These are phyloP conservation scores for Ophiostoma sp. DNA, from an alignment of 2,329 filamentous ascomycete species.

Conservation along the genomic window DNA sequence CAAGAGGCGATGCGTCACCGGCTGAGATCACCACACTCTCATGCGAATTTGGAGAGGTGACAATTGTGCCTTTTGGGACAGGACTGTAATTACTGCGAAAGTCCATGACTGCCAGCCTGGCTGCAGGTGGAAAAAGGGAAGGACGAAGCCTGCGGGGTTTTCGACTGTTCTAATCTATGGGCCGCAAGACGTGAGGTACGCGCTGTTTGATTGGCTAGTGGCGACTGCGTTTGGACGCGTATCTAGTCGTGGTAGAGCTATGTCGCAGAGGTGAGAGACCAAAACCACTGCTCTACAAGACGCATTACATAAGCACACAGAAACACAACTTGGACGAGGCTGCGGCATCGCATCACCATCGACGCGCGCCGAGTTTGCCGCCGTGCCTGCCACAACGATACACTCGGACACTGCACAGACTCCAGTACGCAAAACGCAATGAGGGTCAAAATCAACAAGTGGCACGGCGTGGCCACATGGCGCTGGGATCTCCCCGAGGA, in stretches of 20 bases:
- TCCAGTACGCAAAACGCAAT: conserved; percentile 43
- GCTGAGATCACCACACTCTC: conserved; percentile 9
- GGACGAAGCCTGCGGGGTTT: conserved; percentile 22
- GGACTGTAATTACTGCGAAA: not conserved
- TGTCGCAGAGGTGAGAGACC: not conserved
- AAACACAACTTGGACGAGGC: not conserved
- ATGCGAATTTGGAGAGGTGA: not conserved
- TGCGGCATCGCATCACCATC: not conserved
- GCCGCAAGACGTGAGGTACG: not conserved
- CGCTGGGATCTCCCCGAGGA: conserved; percentile 96
- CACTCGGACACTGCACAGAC: not conserved
- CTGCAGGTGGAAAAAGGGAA: not conserved
- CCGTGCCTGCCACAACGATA: too few species aligned
- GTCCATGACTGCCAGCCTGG: not conserved
- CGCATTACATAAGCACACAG: not conserved
- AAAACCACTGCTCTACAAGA: not conserved
- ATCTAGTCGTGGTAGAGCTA: not conserved
- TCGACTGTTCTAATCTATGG: conserved; percentile 1
- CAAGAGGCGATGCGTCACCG: conserved; percentile 6
- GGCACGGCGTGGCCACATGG: conserved; percentile 94
- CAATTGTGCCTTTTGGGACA: not conserved
- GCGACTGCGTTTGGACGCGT: not conserved
- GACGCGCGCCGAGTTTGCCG: too few species aligned
- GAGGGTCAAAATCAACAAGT: conserved; percentile 92
- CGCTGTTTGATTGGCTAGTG: conserved; percentile 18